These are phyloP conservation scores for Glycine latifolia DNA, from an alignment of 306 rosid genomes.

Conservation along the genomic window DNA sequence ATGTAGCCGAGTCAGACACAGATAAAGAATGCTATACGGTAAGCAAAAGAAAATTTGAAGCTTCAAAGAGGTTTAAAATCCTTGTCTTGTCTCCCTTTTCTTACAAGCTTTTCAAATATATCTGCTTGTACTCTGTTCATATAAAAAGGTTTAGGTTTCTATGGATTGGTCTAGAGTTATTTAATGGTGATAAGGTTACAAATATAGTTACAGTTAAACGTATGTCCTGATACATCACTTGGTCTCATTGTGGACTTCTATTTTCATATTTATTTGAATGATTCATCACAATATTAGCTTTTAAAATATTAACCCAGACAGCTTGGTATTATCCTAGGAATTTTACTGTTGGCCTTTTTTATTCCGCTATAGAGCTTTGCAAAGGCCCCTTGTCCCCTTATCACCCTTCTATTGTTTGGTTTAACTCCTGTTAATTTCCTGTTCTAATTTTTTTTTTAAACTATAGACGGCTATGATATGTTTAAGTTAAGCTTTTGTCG, in stretches of 20 bases:
- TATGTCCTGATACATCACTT: constrained; percentile 27
- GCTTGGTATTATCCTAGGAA: constrained; percentile 25
- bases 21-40: constrained; percentile 92
- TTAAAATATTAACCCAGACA: constrained; percentile 6
- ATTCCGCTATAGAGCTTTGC: constrained; percentile 12
- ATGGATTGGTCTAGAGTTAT: constrained; percentile 24
- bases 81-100: constrained; percentile 12
- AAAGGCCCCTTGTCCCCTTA: not conserved
- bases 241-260: not conserved
- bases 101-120: constrained; percentile 29
- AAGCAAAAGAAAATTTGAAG: constrained; percentile 50
- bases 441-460: not conserved
- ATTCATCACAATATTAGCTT: constrained; percentile 5
- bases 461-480: constrained; percentile 58
- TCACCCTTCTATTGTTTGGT: not conserved
- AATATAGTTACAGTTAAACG: not conserved
- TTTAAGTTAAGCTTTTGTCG: not conserved
- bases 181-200: not conserved
- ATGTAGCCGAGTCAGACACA: constrained; percentile 80
- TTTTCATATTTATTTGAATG: constrained; percentile 27
- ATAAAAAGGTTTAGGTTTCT: constrained; percentile 11
- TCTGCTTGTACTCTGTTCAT: constrained; percentile 3
- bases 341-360: constrained; percentile 19
- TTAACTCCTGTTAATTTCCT: constrained; percentile 11
- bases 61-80: constrained; percentile 42